phyloP scores from a whole-genome alignment of 139 green algal species.

The Closterium sp. region DNA sequence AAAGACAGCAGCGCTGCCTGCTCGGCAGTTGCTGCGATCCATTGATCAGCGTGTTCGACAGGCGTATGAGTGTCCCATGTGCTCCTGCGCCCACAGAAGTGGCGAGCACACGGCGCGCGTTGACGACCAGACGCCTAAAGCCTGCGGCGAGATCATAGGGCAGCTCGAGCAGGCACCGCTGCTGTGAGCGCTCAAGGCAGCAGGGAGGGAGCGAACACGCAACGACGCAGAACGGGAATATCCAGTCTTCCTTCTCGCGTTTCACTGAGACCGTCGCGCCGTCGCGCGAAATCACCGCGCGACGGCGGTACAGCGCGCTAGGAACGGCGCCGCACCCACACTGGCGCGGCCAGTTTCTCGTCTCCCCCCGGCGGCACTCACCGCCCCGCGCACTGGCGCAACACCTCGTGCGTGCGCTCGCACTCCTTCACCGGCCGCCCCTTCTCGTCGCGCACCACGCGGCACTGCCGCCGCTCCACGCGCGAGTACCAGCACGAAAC shows the following conservation, averaged over 20 bases:
- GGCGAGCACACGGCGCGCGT: not conserved
- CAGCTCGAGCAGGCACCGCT: not conserved
- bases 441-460: not conserved
- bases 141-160: no score
- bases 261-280: not conserved
- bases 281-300: not conserved
- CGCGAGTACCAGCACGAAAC: not conserved
- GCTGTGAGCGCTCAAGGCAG: not conserved
- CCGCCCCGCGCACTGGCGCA: not conserved
- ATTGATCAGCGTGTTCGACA: not conserved
- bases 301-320: no score
- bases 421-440: not conserved
- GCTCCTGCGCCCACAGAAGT: not conserved
- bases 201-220: not conserved
- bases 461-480: not conserved
- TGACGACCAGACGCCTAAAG: no score
- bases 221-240: not conserved
- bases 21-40: no score
- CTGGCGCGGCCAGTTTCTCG: no score
- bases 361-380: not conserved
- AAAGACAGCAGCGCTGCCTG: no score
- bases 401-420: not conserved
- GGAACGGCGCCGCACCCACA: no score
- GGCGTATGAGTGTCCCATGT: not conserved
- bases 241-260: no score